Base-by-base conservation (phyloP, 1,284 basidiomycete genomes). In the Irpex sp. region DNA sequence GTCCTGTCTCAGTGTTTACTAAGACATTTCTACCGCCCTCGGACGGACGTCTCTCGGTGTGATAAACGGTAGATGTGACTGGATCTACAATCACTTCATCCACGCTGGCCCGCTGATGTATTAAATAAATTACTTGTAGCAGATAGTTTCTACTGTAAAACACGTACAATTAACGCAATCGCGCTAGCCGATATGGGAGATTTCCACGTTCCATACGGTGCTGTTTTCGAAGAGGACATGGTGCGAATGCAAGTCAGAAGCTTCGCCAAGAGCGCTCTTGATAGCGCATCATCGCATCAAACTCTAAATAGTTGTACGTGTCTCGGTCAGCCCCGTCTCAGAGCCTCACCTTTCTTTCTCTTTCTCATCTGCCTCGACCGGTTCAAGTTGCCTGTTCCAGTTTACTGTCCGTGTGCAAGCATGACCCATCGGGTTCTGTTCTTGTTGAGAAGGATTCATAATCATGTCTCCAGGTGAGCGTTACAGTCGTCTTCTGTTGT, bases 1-100 rank as follows among this genome's bases (percentile, higher is more conserved):
- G 71, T 17, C 77, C 77, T 4, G 75, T 76, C 21, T 74, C 67
- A 0, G 80, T 81, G 51, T 85, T 77, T 40, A 91, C 83, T 8
- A 91, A 74, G 0, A 86, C 85, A 57, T 70, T 78, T 1, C 89
- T 78, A 5, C 89, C 84, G 11, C 74, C 79, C 69, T 92, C 88
- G 13, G 81, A 78, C 0, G 91, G 87, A 7, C 89, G 74, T 7
- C 74, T 77, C 70, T 92, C 89, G 58, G 88, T 68, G 73, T 88
- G 85, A 68, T 88, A 89, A 21, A 88, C 71, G 5, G 74, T 75
- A 2, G 77, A 77, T 2, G 81, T 84, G 26, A 82, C 68, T 2
- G 78, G 74, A 72, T 89, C 88, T 31, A 87, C 82, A 49, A 87
- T 67, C 17, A 87, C 73, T 63, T 86, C 85, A 3, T 73, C 71